Percentiles rank a stretch among this genome's conserved stretches.
Conservation (phyloP, 2,329 filamentous ascomycete genomes). For the Clarireedia hainanense region DNA sequence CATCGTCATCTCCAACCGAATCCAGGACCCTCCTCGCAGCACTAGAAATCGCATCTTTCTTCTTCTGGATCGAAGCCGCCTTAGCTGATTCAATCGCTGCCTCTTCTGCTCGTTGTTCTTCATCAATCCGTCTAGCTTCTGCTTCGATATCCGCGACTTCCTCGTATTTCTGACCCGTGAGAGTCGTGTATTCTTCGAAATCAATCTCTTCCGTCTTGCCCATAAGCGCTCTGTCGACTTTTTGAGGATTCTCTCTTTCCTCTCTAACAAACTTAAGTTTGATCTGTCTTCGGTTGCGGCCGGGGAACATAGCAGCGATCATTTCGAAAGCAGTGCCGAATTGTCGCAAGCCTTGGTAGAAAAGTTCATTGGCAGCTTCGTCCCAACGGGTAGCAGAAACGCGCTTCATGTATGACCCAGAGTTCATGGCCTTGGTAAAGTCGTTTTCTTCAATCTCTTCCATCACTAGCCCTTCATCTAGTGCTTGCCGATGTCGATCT, state of each 20-base stretch:
- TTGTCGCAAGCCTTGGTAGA: conserved; percentile 67
- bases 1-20: conserved; percentile 11
- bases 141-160: conserved; percentile 48
- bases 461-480: conserved; percentile 41
- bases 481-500: conserved; percentile 58
- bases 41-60: conserved; percentile 24
- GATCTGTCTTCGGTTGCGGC: conserved; percentile 63
- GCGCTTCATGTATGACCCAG: conserved; percentile 59
- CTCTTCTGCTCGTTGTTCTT: conserved; percentile 40
- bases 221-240: conserved; percentile 56
- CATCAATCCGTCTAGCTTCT: conserved; percentile 38
- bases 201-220: conserved; percentile 53
- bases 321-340: conserved; percentile 81
- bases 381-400: conserved; percentile 62
- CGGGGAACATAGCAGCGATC: conserved; percentile 68
- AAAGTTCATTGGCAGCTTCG: conserved; percentile 61
- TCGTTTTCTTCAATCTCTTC: conserved; percentile 68
- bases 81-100: conserved; percentile 37
- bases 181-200: conserved; percentile 51
- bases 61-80: conserved; percentile 19
- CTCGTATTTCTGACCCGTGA: conserved; percentile 45
- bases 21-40: conserved; percentile 13
- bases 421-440: conserved; percentile 64
- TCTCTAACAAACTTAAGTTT: conserved; percentile 80
- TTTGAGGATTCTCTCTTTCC: conserved; percentile 56